Evolutionary conservation across 805 yeast genomes (phyloP).

Genomic region (Naumovozyma castellii): DNA sequence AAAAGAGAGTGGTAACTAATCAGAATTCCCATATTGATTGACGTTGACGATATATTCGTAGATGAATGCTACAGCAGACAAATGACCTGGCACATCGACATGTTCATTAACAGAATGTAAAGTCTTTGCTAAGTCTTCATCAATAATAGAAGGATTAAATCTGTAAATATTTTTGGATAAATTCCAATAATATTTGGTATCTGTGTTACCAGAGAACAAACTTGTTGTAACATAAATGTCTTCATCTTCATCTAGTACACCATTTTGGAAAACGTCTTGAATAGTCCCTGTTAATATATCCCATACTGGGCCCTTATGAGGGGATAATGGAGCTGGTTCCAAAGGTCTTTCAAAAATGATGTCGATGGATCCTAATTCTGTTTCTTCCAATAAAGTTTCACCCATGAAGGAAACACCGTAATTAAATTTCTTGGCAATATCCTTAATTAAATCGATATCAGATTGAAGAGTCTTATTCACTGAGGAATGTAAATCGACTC

Average conservation of each 20-base stretch:
- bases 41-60: slow-evolving; percentile 38
- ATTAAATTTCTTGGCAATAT: slow-evolving; percentile 39
- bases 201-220: slow-evolving; percentile 52
- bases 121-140: slow-evolving; percentile 19
- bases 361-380: slow-evolving; percentile 27
- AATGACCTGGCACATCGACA: slow-evolving; percentile 45
- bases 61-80: slow-evolving; percentile 48
- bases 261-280: slow-evolving; percentile 46
- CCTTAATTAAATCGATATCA: slow-evolving; percentile 29
- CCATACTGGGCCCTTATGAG: slow-evolving; percentile 32
- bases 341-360: slow-evolving; percentile 15
- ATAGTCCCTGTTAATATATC: slow-evolving; percentile 41
- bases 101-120: slow-evolving; percentile 61
- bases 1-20: background rate
- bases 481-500: slow-evolving; percentile 51
- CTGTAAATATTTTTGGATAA: slow-evolving; percentile 48
- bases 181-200: slow-evolving; percentile 50
- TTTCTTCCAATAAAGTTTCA: slow-evolving; percentile 15
- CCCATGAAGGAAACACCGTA: slow-evolving; percentile 35
- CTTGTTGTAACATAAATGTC: slow-evolving; percentile 37
- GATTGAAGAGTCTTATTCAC: slow-evolving; percentile 35
- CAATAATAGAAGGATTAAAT: slow-evolving; percentile 26
- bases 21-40: slow-evolving; percentile 13
- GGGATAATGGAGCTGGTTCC: slow-evolving; percentile 36
- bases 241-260: slow-evolving; percentile 28